Evolutionary conservation across 805 yeast species (phyloP), one percentile per base, ranked within the genome.

Genomic region (Lipomyces sp.): DNA sequence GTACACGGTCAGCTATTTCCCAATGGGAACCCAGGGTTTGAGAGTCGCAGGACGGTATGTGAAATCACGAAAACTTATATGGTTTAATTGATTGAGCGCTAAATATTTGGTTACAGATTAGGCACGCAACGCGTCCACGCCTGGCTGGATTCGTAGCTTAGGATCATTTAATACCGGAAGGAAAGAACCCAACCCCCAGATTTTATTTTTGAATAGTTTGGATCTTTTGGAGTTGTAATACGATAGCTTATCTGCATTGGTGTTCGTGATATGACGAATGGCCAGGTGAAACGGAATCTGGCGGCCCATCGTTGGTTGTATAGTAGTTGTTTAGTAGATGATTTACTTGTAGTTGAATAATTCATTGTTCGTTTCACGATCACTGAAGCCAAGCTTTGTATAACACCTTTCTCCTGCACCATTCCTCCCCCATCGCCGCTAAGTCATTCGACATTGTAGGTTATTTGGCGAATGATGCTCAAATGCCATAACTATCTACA

Each of bases 1-100:
- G 82, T 95, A 95, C 77, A 88, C 95, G 0, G 82, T 94, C 53
- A 90, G 97, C 73, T 95, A 95, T 77, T 94, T 95, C 83, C 99
- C 99, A 13, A 90, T 93, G 80, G 99, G 99, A 18, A 63, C 73
- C 8, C 74, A 72, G 50, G 74, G 74, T 33, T 63, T 72, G 35
- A 64, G 71, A 7, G 54, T 72, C 32, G 73, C 72, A 45, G 65
- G 73, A 18, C 55, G 74, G 70, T 69, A 59, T 5, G 70, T 48
- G 48, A 42, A 42, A n/a, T 15, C 0, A 15, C 48, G 48, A 42
- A 42, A 42, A 10, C 8, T 35, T 32, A 6, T 35, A 24, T 3
- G 8, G 15, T 24, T 24, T 24, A 24, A 24, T 24, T 24, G 24
- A 1, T 24, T 42, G 37, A 39, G 10, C 6, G 33, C 62, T 57